Conservation (phyloP, 2,329 filamentous ascomycete species). For the Aureobasidium mangrovei region DNA sequence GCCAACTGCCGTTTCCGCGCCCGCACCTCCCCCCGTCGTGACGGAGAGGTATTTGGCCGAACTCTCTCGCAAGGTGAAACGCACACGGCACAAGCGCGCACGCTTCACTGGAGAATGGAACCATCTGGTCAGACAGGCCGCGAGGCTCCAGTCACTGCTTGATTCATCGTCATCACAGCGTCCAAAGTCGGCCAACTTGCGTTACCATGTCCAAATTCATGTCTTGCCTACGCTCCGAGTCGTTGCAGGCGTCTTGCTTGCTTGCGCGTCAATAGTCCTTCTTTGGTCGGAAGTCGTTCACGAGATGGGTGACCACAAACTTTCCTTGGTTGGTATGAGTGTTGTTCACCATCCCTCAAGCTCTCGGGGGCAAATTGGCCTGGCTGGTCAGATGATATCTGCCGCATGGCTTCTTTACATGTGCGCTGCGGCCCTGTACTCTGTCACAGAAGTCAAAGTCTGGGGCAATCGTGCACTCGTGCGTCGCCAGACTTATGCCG, state of each 20-base stretch:
- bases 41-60: slow-evolving; percentile 91
- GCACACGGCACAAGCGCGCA: slow-evolving; percentile 73
- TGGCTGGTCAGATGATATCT: slow-evolving; percentile 76
- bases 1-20: slow-evolving; percentile 17
- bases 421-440: slow-evolving; percentile 79
- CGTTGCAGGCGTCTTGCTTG: slow-evolving; percentile 56
- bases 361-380: slow-evolving; percentile 66
- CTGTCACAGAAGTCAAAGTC: slow-evolving; percentile 88
- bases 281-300: slow-evolving; percentile 93
- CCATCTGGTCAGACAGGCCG: slow-evolving; percentile 62
- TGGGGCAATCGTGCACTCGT: slow-evolving; percentile 93
- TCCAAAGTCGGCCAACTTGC: slow-evolving; percentile 58
- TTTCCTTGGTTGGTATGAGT: slow-evolving; percentile 61
- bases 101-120: slow-evolving; percentile 85
- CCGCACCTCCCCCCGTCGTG: slow-evolving; percentile 64
- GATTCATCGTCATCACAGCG: slow-evolving; percentile 74
- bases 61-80: slow-evolving; percentile 69
- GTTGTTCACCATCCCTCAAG: slow-evolving; percentile 69
- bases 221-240: slow-evolving; percentile 61
- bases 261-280: slow-evolving; percentile 69
- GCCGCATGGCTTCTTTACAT: slow-evolving; percentile 92
- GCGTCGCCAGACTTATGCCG: slow-evolving; percentile 79
- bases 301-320: slow-evolving; percentile 58
- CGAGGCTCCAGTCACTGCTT: slow-evolving; percentile 68
- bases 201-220: slow-evolving; percentile 69